Evolutionary conservation across 176 grass and related monocot genomes (phyloP).

Genomic region (Triticum aestivum): DNA sequence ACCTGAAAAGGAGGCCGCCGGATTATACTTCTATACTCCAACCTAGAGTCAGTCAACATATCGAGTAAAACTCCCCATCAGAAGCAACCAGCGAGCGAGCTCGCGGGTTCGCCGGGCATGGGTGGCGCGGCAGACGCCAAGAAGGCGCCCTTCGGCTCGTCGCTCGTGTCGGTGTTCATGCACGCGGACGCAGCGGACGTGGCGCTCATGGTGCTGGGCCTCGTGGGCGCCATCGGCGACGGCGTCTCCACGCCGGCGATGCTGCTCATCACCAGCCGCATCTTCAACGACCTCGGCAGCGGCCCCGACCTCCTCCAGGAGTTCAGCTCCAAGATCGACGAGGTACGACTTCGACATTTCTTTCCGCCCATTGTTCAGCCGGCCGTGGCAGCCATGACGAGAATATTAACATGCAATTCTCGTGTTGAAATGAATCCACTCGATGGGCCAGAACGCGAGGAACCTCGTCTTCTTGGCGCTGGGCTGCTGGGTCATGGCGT

Average conservation of each 20-base stretch:
- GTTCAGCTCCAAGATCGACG: conserved; percentile 63
- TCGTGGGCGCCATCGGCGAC: conserved; percentile 77
- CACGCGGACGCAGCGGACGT: conserved; percentile 72
- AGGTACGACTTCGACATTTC: conserved; percentile 30
- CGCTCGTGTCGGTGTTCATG: conserved; percentile 70
- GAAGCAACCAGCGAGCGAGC: background rate
- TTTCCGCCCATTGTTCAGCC: background rate
- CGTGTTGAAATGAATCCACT: background rate
- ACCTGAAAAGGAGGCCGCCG: background rate
- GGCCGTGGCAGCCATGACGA: background rate
- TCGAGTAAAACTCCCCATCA: too few species aligned
- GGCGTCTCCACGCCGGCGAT: conserved; percentile 72
- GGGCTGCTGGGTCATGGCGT: conserved; percentile 63
- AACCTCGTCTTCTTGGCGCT: conserved; percentile 71
- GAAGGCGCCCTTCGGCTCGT: background rate
- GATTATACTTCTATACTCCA: background rate
- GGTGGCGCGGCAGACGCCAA: background rate
- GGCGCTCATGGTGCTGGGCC: conserved; percentile 63
- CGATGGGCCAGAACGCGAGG: conserved; percentile 50
- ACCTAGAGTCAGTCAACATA: background rate
- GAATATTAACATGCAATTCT: background rate
- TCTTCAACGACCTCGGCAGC: conserved; percentile 82
- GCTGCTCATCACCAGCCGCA: conserved; percentile 70
- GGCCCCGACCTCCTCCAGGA: conserved; percentile 20
- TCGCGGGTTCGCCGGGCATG: conserved; percentile 24